Conservation (phyloP, 192 early-diverging fungal species). For the Endogone sp. region DNA sequence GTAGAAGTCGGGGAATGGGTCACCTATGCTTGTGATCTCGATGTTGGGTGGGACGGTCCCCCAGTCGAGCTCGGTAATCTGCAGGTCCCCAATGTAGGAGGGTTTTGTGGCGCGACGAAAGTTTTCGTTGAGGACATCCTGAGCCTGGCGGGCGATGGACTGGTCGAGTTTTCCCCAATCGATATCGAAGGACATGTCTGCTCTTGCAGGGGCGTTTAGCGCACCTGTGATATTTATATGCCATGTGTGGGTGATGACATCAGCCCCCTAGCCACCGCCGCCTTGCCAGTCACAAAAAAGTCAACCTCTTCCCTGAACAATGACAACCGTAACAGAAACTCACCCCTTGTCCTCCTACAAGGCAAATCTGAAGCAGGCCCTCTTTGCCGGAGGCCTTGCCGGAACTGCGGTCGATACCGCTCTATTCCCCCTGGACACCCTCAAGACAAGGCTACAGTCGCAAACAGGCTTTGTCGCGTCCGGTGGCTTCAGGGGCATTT, state of each 20-base stretch:
- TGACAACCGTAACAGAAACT: slow-evolving; percentile 1
- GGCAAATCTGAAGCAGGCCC: slow-evolving; percentile 43
- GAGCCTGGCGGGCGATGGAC: slow-evolving; percentile 56
- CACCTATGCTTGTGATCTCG: slow-evolving; percentile 68
- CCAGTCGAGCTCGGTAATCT: slow-evolving; percentile 62
- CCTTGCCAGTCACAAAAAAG: neutral
- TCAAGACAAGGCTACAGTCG: slow-evolving; percentile 94
- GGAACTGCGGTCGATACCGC: slow-evolving; percentile 92
- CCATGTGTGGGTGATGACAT: too few relatives aligned
- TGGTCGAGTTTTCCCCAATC: slow-evolving; percentile 63
- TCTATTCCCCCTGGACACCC: slow-evolving; percentile 93
- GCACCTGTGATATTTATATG: too few relatives aligned
- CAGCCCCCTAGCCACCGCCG: too few relatives aligned
- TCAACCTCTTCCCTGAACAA: neutral
- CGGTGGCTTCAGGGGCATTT: slow-evolving; percentile 88
- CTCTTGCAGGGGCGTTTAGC: too few relatives aligned
- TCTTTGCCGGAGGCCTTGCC: slow-evolving; percentile 80
- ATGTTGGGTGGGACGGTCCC: slow-evolving; percentile 65
- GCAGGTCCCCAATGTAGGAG: slow-evolving; percentile 66
- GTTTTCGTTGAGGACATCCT: slow-evolving; percentile 60
- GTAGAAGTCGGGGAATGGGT: slow-evolving; percentile 77
- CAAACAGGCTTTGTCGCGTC: slow-evolving; percentile 75
- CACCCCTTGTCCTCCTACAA: slow-evolving; percentile 13
- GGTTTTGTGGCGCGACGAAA: slow-evolving; percentile 61
- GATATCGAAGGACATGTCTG: slow-evolving; percentile 65